A percentile compares a stretch with the other conserved stretches of the same genome.
phyloP scores from a whole-genome alignment of 2,329 filamentous ascomycete genomes.

The Curvularia verruculosa region DNA sequence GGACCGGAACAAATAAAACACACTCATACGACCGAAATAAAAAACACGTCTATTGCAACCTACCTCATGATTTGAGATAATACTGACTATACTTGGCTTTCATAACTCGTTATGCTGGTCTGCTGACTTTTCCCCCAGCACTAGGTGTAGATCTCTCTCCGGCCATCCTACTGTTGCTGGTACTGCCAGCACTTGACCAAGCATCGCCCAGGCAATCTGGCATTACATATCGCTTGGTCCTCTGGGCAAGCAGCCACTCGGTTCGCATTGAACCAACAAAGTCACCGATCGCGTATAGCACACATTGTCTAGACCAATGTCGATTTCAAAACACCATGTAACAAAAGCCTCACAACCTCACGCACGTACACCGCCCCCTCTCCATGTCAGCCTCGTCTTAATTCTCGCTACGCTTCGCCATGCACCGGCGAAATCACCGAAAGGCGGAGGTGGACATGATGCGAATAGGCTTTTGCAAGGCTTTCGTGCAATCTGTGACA shows the following conservation, averaged over 20 bases:
- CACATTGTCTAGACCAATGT: neutral
- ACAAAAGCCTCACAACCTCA: neutral
- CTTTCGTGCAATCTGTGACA: constrained; percentile 1
- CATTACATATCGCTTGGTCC: neutral
- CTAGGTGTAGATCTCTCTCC: neutral
- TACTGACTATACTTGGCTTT: neutral
- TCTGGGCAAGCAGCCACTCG: neutral
- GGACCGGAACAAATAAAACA: neutral
- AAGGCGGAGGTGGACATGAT: neutral
- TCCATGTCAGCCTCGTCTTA: neutral
- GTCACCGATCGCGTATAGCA: neutral
- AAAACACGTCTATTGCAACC: neutral
- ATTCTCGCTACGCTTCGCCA: neutral
- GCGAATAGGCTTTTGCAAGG: neutral
- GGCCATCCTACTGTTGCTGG: neutral
- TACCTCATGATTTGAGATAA: neutral
- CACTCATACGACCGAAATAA: neutral
- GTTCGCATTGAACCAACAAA: neutral
- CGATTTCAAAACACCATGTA: neutral
- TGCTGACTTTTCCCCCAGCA: neutral
- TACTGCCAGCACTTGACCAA: neutral
- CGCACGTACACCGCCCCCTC: neutral
- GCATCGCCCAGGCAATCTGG: neutral
- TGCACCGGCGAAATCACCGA: constrained; percentile 1
- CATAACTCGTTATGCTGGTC: neutral